Evolutionary conservation across 1,139 yeast species (phyloP).

Genomic region (Candida freyschussii): DNA sequence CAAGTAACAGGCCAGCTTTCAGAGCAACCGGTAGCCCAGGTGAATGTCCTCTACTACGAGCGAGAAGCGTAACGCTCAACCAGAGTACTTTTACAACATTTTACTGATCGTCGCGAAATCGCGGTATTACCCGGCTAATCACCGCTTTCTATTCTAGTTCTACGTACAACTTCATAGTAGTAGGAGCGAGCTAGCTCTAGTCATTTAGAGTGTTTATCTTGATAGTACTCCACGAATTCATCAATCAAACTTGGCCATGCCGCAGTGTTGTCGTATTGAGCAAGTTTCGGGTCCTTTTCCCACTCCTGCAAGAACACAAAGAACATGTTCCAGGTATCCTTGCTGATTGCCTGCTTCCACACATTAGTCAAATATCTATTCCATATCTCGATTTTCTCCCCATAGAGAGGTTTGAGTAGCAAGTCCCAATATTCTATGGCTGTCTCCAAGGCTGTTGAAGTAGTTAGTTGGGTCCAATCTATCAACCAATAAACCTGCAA

Average conservation of each 20-base stretch:
- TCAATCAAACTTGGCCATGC: constrained; percentile 94
- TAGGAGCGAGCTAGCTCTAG: too few relatives aligned
- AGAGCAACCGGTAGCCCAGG: too few relatives aligned
- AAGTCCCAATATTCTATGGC: constrained; percentile 79
- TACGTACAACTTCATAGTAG: too few relatives aligned
- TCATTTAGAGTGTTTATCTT: constrained; percentile 15
- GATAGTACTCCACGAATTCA: constrained; percentile 65
- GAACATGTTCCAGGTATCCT: constrained; percentile 85
- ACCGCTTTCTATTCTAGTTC: too few relatives aligned
- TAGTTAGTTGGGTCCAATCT: constrained; percentile 8
- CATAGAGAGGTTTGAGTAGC: constrained; percentile 40
- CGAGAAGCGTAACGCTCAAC: too few relatives aligned
- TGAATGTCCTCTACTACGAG: too few relatives aligned
- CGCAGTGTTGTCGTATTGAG: constrained; percentile 66
- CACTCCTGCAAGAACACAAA: constrained; percentile 58
- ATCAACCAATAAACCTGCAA: neutral
- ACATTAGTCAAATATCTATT: constrained; percentile 38
- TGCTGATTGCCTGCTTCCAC: constrained; percentile 46
- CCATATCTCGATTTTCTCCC: constrained; percentile 44
- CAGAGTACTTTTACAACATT: too few relatives aligned
- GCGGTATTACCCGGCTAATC: too few relatives aligned
- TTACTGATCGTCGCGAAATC: too few relatives aligned
- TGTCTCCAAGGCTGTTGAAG: constrained; percentile 37
- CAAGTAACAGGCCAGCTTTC: too few relatives aligned
- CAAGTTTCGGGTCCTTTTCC: constrained; percentile 45